Evolutionary conservation across 331 rosid genomes (phyloP).

Genomic region (Quercus phellos): DNA sequence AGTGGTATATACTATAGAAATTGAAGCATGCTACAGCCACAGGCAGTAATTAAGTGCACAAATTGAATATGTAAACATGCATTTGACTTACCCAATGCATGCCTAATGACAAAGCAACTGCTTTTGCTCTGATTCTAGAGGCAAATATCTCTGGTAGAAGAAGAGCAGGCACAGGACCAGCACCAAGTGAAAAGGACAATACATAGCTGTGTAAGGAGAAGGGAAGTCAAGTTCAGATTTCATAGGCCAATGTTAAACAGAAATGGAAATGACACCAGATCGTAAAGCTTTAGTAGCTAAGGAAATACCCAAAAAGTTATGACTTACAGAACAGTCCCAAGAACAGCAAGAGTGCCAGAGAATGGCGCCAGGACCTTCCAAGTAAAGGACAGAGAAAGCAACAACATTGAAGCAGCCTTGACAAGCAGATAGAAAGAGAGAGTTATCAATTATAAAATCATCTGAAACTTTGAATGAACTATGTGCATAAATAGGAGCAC

Average conservation of each 20-base stretch:
- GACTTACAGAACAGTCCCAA: slow-evolving; percentile 94
- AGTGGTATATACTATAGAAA: background rate
- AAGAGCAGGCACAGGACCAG: slow-evolving; percentile 99
- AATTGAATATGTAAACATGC: background rate
- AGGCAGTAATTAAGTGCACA: background rate
- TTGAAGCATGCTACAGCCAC: background rate
- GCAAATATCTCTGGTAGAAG: slow-evolving; percentile 96
- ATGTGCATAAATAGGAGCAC: background rate
- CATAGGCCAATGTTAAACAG: slow-evolving; percentile 18
- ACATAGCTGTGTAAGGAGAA: slow-evolving; percentile 58
- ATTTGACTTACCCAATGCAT: slow-evolving; percentile 84
- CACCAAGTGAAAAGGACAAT: slow-evolving; percentile 95
- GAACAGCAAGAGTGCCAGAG: slow-evolving; percentile 78
- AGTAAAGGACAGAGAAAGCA: slow-evolving; percentile 77
- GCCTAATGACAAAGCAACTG: slow-evolving; percentile 88
- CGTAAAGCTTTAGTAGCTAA: background rate
- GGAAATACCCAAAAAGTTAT: background rate
- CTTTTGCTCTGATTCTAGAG: slow-evolving; percentile 94
- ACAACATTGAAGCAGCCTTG: slow-evolving; percentile 95
- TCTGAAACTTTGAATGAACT: background rate
- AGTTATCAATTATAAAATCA: slow-evolving; percentile 2
- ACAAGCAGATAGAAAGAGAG: slow-evolving; percentile 6
- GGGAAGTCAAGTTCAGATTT: slow-evolving; percentile 15
- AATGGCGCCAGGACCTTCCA: slow-evolving; percentile 80
- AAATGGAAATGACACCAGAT: background rate